phyloP scores from a whole-genome alignment of 257 asterid genomes.

The Leptodermis oblonga region DNA sequence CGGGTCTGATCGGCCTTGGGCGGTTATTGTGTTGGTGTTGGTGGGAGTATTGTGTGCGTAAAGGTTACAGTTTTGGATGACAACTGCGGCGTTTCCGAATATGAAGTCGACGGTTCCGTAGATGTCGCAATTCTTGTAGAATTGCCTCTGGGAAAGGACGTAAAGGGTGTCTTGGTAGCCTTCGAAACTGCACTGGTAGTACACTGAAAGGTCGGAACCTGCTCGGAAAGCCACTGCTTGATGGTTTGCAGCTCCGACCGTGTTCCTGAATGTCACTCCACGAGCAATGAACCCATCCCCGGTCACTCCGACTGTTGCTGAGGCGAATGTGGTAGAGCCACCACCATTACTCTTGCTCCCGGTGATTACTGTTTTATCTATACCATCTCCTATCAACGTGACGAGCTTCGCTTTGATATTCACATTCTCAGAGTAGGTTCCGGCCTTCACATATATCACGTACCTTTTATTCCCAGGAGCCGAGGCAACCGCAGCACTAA shows the following conservation, averaged over 20 bases:
- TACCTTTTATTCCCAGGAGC: constrained; percentile 49
- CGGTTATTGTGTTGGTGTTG: constrained; percentile 63
- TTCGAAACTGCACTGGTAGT: constrained; percentile 76
- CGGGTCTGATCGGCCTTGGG: constrained; percentile 79
- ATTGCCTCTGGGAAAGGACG: constrained; percentile 59
- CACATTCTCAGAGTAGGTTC: constrained; percentile 62
- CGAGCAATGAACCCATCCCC: constrained; percentile 58
- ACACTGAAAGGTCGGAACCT: constrained; percentile 72
- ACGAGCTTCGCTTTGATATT: constrained; percentile 45
- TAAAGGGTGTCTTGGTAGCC: constrained; percentile 92
- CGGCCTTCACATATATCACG: constrained; percentile 58
- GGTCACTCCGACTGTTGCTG: constrained; percentile 68
- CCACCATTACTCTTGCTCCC: constrained; percentile 77
- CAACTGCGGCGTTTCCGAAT: constrained; percentile 85
- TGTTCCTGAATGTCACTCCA: constrained; percentile 73
- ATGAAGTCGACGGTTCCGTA: constrained; percentile 89
- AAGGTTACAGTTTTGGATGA: constrained; percentile 73
- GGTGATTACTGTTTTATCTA: constrained; percentile 75
- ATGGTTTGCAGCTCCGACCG: constrained; percentile 66
- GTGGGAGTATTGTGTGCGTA: constrained; percentile 64
- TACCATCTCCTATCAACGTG: constrained; percentile 76
- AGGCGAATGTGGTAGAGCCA: constrained; percentile 65
- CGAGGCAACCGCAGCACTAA: constrained; percentile 48
- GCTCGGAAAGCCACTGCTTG: constrained; percentile 87
- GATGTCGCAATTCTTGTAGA: constrained; percentile 66